Evolutionary conservation across 1,139 yeast genomes (phyloP), one percentile per base, ranked within the genome.

Genomic region (Candida sanyaensis): DNA sequence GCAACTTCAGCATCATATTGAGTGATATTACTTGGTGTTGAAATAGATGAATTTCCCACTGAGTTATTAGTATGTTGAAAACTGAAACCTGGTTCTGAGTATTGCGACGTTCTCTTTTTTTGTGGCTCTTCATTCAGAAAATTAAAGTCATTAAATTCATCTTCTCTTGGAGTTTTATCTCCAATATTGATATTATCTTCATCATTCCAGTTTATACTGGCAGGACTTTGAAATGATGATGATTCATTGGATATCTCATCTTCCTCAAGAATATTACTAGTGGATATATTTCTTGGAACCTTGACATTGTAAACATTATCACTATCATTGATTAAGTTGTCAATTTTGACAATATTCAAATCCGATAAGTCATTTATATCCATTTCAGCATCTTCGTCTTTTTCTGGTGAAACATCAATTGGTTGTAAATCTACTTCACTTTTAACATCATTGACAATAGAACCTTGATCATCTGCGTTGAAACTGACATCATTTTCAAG

Each of bases 191-290:
- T 50, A 39, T 60, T 60, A 8, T 60, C 67, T 37, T 67, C 76
- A 43, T 75, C 77, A 50, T 71, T 72, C 80, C 80, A 75, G 51
- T 71, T 73, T 28, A 75, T 69, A 54, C 78, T 73, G 0, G 71
- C 62, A 3, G 78, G 73, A 46, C 69, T 61, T 51, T 73, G 77
- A 54, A 75, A 75, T 2, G 79, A 73, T n/a, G 68, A 61, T 12
- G 68, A 61, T 44, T 63, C 69, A 31, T 64, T 63, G 0, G 68
- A 63, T 13, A 49, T 37, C 8, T 36, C 30, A 9, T 51, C 48
- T 30, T 53, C 59, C 26, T 52, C 53, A 23, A 57, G 50, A 17
- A 54, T 50, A 24, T 51, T 50, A 13, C 48, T 49, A 5, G 51
- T 45, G 1, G 56, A 42, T 8, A 43, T 23, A 34, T 39, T 37